These are phyloP conservation scores for Coccomyxa sp. DNA, from an alignment of 139 green algal species.

Conservation along the genomic window DNA sequence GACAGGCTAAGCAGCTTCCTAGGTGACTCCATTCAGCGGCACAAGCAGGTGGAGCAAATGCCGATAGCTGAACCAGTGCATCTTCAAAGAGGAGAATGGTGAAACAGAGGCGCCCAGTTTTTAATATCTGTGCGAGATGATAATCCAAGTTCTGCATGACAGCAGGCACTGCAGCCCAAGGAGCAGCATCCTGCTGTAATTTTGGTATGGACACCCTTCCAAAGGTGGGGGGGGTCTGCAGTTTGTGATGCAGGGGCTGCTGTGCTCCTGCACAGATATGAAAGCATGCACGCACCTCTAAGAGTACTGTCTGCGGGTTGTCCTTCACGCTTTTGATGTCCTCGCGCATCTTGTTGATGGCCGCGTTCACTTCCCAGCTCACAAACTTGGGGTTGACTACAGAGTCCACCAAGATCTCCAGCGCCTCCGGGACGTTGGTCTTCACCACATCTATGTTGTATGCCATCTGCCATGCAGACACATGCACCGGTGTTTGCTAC, in stretches of 20 bases:
- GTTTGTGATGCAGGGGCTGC: not conserved
- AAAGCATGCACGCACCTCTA: conserved; percentile 34
- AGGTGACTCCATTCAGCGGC: not conserved
- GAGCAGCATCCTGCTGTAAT: not conserved
- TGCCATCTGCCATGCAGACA: conserved; percentile 59
- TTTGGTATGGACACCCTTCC: not conserved
- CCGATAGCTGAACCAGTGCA: not conserved
- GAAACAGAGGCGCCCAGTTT: no score
- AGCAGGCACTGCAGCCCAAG: no score
- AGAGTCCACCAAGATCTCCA: conserved; percentile 87
- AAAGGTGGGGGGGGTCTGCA: not conserved
- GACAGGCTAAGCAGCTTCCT: not conserved
- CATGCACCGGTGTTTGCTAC: not conserved
- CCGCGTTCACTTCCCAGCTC: conserved; percentile 65
- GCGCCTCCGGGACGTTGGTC: conserved; percentile 65
- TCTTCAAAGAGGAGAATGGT: no score
- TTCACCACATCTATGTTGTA: conserved; percentile 89
- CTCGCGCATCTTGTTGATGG: conserved; percentile 50
- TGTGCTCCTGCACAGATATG: not conserved
- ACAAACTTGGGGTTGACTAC: conserved; percentile 85
- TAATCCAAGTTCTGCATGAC: no score
- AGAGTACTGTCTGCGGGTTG: conserved; percentile 61
- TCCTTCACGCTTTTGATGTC: conserved; percentile 58
- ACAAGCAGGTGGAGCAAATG: not conserved
- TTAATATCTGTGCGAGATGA: no score